Evolutionary conservation across 2,329 filamentous ascomycete genomes (phyloP), one percentile per base, ranked within the genome.

Genomic region (Penicillium sp.): DNA sequence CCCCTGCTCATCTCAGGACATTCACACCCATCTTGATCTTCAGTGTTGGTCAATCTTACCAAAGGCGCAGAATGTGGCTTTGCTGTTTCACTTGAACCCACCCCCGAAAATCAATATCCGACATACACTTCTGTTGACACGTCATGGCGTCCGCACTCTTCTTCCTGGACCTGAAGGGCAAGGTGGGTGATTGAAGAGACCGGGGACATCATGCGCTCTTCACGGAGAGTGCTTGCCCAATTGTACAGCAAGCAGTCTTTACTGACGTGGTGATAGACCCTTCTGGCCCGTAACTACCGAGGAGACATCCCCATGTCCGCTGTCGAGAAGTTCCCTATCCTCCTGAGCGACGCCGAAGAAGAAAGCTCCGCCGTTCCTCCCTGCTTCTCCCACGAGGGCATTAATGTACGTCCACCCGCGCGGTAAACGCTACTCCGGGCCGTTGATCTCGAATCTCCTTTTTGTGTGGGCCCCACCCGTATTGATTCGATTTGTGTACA

Each of bases 161-260:
- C 84, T 99, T 99, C 74, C 87, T 99, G 68, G 94, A 99, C 76
- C 83, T 99, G 64, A 99, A 99, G 90, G 94, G 94, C 89, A 99
- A 99, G 88, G 91, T 95, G 75, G 58, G 79, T 54, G 38, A 31
- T 18, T 47, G n/a, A 44, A 16, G 16, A 15, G 3, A n/a, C 5
- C 4, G 21, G n/a, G 15, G 34, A 16, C 34, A n/a, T 31, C 2
- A 26, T 42, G 41, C 41, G 15, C 1, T 26, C 24, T 42, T 6
- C 23, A 5, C n/a, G 9, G 21, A 42, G 24, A 31, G 23, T 33
- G 43, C 34, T 49, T 23, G 47, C 43, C 43, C 64, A 68, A 61
- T 67, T 60, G 42, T 55, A 49, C 49, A 52, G 53, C 46, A 46
- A 18, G 6, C n/a, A 9, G n/a, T 36, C n/a, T 48, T 61, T 45